Conservation (phyloP, 2,329 filamentous ascomycete species). For the Teratosphaeriaceae sp. region DNA sequence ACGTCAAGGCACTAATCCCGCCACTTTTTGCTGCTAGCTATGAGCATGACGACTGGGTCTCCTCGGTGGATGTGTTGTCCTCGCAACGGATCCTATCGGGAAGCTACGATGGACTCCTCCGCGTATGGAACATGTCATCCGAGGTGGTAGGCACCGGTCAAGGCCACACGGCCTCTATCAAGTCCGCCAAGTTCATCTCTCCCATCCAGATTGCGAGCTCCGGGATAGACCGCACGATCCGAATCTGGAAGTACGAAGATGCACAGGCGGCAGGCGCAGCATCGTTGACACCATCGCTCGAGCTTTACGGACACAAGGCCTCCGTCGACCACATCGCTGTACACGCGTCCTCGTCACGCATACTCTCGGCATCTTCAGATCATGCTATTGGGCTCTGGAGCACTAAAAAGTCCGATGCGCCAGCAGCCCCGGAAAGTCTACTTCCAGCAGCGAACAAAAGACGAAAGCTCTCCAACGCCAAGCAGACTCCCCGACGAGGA, state of each 20-base stretch:
- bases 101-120: slow-evolving; percentile 82
- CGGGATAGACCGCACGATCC: slow-evolving; percentile 75
- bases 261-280: slow-evolving; percentile 45
- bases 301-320: slow-evolving; percentile 76
- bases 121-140: slow-evolving; percentile 87
- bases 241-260: slow-evolving; percentile 84
- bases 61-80: slow-evolving; percentile 75
- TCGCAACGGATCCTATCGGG: slow-evolving; percentile 76
- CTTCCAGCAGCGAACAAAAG: slow-evolving; percentile 70
- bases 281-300: slow-evolving; percentile 64
- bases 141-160: slow-evolving; percentile 72
- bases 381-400: slow-evolving; percentile 85
- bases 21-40: slow-evolving; percentile 87
- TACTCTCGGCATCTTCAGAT: slow-evolving; percentile 82
- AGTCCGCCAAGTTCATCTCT: slow-evolving; percentile 77
- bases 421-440: slow-evolving; percentile 62
- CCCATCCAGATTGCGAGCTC: slow-evolving; percentile 73
- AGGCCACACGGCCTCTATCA: slow-evolving; percentile 67
- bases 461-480: slow-evolving; percentile 54
- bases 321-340: slow-evolving; percentile 69
- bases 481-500: slow-evolving; percentile 62
- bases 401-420: slow-evolving; percentile 67
- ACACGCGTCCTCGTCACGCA: slow-evolving; percentile 63
- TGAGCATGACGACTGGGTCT: slow-evolving; percentile 97
- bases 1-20: slow-evolving; percentile 84